Percentiles rank a stretch among this genome's conserved stretches.
Evolutionary conservation across 345 rosid species (phyloP).

Genomic region (Melaleuca quinquenervia): DNA sequence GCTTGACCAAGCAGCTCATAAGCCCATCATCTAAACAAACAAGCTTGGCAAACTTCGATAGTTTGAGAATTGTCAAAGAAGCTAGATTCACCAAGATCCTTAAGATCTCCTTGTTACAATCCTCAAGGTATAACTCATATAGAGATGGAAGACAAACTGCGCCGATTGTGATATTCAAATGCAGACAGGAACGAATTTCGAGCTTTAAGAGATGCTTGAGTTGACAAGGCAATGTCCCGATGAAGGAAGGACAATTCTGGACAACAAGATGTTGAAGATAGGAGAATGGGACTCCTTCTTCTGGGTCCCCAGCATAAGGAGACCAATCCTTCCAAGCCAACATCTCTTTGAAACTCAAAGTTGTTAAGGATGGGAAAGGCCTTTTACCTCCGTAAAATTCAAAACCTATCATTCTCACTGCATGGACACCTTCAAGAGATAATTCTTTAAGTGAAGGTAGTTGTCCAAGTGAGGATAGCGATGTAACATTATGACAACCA

Average conservation of each 20-base stretch:
- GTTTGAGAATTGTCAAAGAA: no score
- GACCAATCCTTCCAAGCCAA: background rate
- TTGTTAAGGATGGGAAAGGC: background rate
- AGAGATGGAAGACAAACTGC: background rate
- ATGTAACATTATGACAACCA: background rate
- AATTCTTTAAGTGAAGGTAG: background rate
- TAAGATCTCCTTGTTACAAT: background rate
- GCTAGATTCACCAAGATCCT: background rate
- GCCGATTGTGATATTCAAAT: background rate
- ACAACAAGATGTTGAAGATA: background rate
- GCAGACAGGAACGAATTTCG: no score
- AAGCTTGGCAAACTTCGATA: no score
- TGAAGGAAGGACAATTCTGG: rapidly evolving
- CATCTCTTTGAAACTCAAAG: background rate
- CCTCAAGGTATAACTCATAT: background rate
- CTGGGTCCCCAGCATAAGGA: rapidly evolving
- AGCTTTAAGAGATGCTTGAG: no score
- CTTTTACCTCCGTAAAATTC: no score
- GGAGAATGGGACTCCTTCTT: background rate
- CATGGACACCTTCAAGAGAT: background rate
- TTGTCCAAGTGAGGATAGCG: background rate
- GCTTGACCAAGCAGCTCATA: no score
- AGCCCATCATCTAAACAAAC: no score
- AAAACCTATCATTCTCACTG: no score
- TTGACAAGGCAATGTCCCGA: no score